A percentile compares a stretch with the other conserved stretches of the same genome.
Evolutionary conservation across 164 flowering plant species (phyloP).

Genomic region (Magnolia kwangsiensis): DNA sequence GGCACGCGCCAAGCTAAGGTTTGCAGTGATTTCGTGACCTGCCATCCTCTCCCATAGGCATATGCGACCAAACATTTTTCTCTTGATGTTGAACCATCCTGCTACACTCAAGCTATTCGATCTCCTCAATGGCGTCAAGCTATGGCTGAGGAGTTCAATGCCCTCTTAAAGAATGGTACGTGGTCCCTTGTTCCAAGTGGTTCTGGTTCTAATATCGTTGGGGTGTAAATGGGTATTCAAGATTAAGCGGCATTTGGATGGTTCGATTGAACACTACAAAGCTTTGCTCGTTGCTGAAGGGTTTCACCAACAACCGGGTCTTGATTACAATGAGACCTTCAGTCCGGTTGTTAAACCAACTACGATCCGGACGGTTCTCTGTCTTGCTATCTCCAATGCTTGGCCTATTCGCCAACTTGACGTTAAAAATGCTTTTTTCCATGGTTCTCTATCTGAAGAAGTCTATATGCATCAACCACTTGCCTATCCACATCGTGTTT

Average conservation of each 20-base stretch:
- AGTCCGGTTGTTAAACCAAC: neutral
- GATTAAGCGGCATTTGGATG: too few species aligned
- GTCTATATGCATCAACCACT: neutral
- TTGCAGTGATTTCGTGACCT: neutral
- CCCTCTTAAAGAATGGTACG: neutral
- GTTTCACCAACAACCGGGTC: too few species aligned
- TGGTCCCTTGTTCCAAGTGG: neutral
- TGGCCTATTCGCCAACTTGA: neutral
- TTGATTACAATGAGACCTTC: too few species aligned
- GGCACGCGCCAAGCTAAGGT: neutral
- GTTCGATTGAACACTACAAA: too few species aligned
- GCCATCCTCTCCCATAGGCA: neutral
- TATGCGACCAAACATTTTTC: neutral
- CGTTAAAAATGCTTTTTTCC: too few species aligned
- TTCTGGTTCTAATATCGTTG: neutral
- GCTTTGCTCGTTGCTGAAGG: too few species aligned
- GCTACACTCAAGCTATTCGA: neutral
- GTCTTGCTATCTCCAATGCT: neutral
- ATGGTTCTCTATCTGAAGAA: neutral
- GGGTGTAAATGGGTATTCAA: neutral
- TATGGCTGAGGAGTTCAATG: neutral
- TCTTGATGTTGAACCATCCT: neutral
- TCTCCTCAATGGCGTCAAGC: neutral
- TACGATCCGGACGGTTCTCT: neutral
- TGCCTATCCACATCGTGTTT: neutral